These are phyloP conservation scores for Daldinia loculata DNA, from an alignment of 495 filamentous ascomycete species.

Conservation along the genomic window DNA sequence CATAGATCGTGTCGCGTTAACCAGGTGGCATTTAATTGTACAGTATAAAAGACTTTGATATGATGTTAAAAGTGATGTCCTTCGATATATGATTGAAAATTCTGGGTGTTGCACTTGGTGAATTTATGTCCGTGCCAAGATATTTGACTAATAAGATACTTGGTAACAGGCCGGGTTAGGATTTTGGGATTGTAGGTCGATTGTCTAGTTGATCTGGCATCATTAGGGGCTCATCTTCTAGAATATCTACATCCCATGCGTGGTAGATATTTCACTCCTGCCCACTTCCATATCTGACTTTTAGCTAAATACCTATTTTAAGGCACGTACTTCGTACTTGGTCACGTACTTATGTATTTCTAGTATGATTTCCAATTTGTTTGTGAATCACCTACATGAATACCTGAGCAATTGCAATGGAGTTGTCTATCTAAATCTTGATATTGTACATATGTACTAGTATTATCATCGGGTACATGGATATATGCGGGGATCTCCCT, in stretches of 20 bases:
- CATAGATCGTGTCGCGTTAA: conserved; percentile 5
- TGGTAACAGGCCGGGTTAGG: too few species aligned
- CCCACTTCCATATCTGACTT: not conserved
- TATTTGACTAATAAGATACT: not conserved
- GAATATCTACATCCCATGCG: too few species aligned
- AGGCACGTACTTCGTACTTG: not conserved
- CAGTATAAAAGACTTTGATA: not conserved
- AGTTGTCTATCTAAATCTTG: not conserved
- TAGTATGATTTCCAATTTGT: not conserved
- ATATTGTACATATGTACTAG: not conserved
- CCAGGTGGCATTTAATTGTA: conserved; percentile 8
- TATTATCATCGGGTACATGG: not conserved
- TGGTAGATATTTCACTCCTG: too few species aligned
- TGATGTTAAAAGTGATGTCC: not conserved
- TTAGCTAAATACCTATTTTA: not conserved
- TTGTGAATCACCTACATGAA: not conserved
- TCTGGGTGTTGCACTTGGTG: not conserved
- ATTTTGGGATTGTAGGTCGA: too few species aligned
- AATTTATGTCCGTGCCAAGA: not conserved
- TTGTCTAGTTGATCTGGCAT: too few species aligned
- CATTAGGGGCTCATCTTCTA: too few species aligned
- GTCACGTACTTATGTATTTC: not conserved
- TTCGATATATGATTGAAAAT: not conserved
- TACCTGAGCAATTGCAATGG: not conserved
- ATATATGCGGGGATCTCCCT: not conserved